Evolutionary conservation across 2,329 filamentous ascomycete species (phyloP).

Genomic region (Oidium heveae): DNA sequence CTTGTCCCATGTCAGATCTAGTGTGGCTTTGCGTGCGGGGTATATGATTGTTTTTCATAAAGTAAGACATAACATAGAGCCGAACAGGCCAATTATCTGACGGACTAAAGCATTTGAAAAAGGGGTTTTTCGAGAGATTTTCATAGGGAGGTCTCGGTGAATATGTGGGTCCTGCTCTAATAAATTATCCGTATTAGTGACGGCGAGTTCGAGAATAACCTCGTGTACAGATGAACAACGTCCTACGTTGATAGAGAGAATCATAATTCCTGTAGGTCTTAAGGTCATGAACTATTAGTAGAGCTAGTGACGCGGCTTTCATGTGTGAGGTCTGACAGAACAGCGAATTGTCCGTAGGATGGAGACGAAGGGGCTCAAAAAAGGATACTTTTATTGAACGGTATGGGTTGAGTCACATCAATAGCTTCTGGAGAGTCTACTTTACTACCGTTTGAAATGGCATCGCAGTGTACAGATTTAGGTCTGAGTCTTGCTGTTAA

Average conservation of each 20-base stretch:
- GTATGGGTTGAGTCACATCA: too few relatives aligned
- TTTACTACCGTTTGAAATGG: too few relatives aligned
- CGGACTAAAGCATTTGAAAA: not conserved
- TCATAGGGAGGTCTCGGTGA: not conserved
- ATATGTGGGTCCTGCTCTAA: not conserved
- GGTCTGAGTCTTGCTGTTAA: too few relatives aligned
- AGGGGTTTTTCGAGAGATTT: not conserved
- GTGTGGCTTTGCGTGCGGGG: not conserved
- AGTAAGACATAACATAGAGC: not conserved
- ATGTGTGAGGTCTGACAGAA: too few relatives aligned
- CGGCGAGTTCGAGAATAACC: not conserved
- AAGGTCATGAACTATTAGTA: not conserved
- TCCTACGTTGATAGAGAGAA: not conserved
- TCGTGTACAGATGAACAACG: not conserved
- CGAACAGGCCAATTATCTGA: not conserved
- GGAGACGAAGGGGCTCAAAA: too few relatives aligned
- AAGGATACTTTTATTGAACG: too few relatives aligned
- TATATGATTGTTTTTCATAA: not conserved
- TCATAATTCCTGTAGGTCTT: not conserved
- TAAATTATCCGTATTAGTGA: too few relatives aligned
- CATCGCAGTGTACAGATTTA: too few relatives aligned
- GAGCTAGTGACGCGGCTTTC: too few relatives aligned
- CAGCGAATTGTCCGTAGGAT: too few relatives aligned
- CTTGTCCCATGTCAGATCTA: not conserved
- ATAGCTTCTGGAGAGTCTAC: too few relatives aligned